Conservation (phyloP, 495 filamentous ascomycete species). For the Aspergillus ellipticus region DNA sequence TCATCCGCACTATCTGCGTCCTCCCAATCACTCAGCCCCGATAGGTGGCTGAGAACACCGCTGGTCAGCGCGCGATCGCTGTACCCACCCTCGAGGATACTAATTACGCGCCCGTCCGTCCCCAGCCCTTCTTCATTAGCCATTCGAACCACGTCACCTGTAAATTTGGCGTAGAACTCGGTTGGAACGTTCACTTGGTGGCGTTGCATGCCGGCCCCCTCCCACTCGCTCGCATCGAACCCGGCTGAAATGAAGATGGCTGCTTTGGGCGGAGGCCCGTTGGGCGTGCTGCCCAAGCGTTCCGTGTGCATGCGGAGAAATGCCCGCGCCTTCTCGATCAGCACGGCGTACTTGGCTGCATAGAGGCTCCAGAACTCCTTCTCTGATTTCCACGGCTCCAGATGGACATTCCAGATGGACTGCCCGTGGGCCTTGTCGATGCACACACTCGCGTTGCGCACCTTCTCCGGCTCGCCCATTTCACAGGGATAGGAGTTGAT, state of each 20-base stretch:
- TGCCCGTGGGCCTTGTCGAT: constrained; percentile 90
- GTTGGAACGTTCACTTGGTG: constrained; percentile 94
- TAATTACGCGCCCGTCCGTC: constrained; percentile 81
- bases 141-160: constrained; percentile 74
- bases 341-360: constrained; percentile 63
- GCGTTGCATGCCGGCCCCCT: constrained; percentile 86
- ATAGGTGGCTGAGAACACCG: constrained; percentile 83
- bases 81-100: constrained; percentile 93
- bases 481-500: constrained; percentile 98
- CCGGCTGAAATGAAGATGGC: constrained; percentile 93
- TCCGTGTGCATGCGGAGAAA: constrained; percentile 70
- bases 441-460: constrained; percentile 86
- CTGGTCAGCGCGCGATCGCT: constrained; percentile 85
- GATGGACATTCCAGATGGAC: constrained; percentile 93
- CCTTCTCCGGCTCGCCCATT: constrained; percentile 79
- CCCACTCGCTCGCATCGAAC: constrained; percentile 95
- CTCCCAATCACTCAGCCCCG: constrained; percentile 58
- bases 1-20: background rate
- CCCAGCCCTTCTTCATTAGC: constrained; percentile 75
- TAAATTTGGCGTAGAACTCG: constrained; percentile 90
- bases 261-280: constrained; percentile 60
- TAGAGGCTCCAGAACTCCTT: constrained; percentile 88
- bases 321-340: constrained; percentile 74
- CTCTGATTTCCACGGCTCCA: constrained; percentile 78
- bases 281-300: constrained; percentile 50